These are phyloP conservation scores for Silene noctiflora DNA, from an alignment of 179 eudicot genomes.

Conservation along the genomic window DNA sequence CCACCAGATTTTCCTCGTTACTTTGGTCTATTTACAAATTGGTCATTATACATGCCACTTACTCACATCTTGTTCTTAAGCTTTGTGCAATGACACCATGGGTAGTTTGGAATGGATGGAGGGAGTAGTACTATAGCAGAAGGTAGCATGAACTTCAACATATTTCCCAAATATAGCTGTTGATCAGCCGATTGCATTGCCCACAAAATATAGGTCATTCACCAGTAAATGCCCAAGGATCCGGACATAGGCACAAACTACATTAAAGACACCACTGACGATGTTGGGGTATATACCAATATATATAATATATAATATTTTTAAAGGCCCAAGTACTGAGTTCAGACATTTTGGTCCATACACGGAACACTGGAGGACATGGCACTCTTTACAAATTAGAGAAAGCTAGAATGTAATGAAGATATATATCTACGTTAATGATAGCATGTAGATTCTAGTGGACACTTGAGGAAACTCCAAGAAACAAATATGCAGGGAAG, in stretches of 20 bases:
- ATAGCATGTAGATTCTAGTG: neutral
- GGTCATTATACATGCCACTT: no score
- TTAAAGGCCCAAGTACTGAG: neutral
- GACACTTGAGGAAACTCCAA: neutral
- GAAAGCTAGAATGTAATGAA: neutral
- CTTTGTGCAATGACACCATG: no score
- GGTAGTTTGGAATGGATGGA: no score
- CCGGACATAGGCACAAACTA: neutral
- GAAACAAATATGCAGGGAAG: conserved; percentile 1
- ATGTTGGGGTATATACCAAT: neutral
- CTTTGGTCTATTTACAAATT: no score
- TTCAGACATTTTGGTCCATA: neutral
- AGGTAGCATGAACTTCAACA: no score
- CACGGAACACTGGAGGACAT: neutral
- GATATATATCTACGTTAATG: neutral
- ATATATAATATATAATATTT: no score
- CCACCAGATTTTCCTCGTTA: no score
- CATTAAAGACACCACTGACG: neutral
- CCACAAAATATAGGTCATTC: neutral
- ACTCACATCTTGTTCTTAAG: no score
- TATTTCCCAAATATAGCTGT: no score
- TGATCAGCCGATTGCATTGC: no score
- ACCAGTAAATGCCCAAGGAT: neutral
- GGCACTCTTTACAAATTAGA: neutral
- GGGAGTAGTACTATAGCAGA: no score